phyloP scores from a whole-genome alignment of 371 early-diverging fungal species.

The Entomophthora muscae region DNA sequence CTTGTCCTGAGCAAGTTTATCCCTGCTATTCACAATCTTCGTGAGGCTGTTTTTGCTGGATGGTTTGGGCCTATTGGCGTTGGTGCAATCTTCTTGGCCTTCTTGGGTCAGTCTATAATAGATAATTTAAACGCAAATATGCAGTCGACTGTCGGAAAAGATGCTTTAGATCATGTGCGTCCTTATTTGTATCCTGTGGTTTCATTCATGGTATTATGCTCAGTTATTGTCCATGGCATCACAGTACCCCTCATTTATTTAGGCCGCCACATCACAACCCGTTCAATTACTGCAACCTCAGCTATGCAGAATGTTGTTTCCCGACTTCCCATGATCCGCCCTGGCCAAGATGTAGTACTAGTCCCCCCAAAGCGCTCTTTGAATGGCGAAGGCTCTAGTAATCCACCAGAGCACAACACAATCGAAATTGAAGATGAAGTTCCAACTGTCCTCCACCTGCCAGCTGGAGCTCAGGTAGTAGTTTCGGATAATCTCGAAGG shows the following conservation, averaged over 20 bases:
- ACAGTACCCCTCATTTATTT: constrained; percentile 58
- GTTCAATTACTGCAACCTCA: constrained; percentile 19
- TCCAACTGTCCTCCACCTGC: not conserved
- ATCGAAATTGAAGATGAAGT: not conserved
- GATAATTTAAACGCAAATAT: not conserved
- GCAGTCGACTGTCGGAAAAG: constrained; percentile 16
- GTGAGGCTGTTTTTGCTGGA: constrained; percentile 83
- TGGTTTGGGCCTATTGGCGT: constrained; percentile 97
- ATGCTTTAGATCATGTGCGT: constrained; percentile 12
- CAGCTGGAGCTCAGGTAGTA: not conserved
- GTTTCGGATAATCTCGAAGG: no score
- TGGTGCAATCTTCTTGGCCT: constrained; percentile 62
- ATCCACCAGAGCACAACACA: not conserved
- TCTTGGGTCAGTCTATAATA: constrained; percentile 24
- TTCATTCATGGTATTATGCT: constrained; percentile 50
- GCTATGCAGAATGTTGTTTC: constrained; percentile 16
- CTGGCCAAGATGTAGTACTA: constrained; percentile 17
- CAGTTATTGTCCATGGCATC: constrained; percentile 61
- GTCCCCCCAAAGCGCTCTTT: not conserved
- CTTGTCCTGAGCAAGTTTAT: constrained; percentile 41
- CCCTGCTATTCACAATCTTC: constrained; percentile 47
- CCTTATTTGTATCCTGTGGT: constrained; percentile 38
- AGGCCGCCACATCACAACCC: constrained; percentile 25
- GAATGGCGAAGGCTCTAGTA: not conserved
- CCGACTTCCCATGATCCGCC: constrained; percentile 18